Base-by-base conservation (phyloP, 2,329 filamentous ascomycete species). In the Grosmannia clavigera region DNA sequence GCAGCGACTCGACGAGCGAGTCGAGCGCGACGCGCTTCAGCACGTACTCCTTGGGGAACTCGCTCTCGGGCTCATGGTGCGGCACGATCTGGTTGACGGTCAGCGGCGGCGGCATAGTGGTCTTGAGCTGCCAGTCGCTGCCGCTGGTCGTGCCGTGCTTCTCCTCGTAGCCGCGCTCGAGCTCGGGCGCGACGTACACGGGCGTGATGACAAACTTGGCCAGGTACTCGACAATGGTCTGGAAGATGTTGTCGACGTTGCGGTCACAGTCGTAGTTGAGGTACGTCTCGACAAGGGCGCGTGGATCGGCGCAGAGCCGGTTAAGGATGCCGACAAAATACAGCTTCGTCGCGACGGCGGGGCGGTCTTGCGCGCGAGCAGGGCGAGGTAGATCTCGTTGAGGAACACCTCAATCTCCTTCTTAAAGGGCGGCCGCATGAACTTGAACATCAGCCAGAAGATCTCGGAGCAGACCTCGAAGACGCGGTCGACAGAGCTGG, bases 371-470 rank as follows among this genome's bases (percentile, higher is more conserved):
- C 92, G 88, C 57, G 96, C 92, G 46, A 99, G 76, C 51, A 97
- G 90, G 0, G 92, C 87, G 5, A 99, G 77, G 69, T 99, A 99
- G 35, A 99, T 95, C 70, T 99, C 94, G 70, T 97, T 97, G 61
- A 99, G 74, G 70, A 99, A 97, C 0, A 99, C 92, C 72, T 97
- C 94, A 60, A 99, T 88, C 70, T 99, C 94, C 82, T 96, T 95
- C 84, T 99, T 99, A 73, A 99, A 88, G 64, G 92, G 87, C 2
- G 94, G 87, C 63, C 95, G 84, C 83, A 99, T 88, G 67, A 90
- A 87, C 71, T 95, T 95, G 52, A 96, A 76, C 86, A 96, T 96
- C 61, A 97, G 79, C 91, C 92, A 99, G 71, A 99, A 99, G 35
- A 97, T 95, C 71, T 99, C 94, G 67, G 89, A 92, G 71, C 90